Evolutionary conservation across 441 rosid species (phyloP).

Genomic region (Populus hybrid): DNA sequence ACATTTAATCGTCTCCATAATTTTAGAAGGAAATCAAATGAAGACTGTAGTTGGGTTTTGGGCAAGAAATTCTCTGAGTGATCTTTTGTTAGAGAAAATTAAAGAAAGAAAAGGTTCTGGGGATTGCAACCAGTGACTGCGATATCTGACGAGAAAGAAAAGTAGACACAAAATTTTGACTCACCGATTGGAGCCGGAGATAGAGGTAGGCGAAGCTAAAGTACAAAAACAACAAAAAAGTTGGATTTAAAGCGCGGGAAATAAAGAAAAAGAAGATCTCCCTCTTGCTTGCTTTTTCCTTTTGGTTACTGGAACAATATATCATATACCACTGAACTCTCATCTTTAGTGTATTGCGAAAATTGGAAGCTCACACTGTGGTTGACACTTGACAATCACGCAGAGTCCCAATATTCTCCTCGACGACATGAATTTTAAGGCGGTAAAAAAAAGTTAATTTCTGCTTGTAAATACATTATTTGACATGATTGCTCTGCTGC

Average conservation of each 20-base stretch:
- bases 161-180: conserved; percentile 34
- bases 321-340: too few species aligned
- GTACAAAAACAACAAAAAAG: neutral
- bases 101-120: conserved; percentile 9
- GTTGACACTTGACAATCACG: too few species aligned
- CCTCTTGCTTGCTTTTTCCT: neutral
- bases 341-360: too few species aligned
- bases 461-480: too few species aligned
- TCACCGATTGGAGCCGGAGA: conserved; percentile 29
- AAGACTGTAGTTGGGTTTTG: neutral
- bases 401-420: too few species aligned
- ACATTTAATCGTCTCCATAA: conserved; percentile 59
- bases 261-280: neutral
- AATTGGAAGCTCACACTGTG: too few species aligned
- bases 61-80: neutral
- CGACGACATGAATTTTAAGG: too few species aligned
- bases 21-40: neutral
- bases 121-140: conserved; percentile 18
- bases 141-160: conserved; percentile 2
- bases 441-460: too few species aligned
- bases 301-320: too few species aligned
- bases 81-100: neutral
- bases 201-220: conserved; percentile 10
- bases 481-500: too few species aligned
- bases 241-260: conserved; percentile 40